Percentiles rank a stretch among this genome's conserved stretches.
phyloP scores from a whole-genome alignment of 2,329 filamentous ascomycete species.

The Alternaria sp. region DNA sequence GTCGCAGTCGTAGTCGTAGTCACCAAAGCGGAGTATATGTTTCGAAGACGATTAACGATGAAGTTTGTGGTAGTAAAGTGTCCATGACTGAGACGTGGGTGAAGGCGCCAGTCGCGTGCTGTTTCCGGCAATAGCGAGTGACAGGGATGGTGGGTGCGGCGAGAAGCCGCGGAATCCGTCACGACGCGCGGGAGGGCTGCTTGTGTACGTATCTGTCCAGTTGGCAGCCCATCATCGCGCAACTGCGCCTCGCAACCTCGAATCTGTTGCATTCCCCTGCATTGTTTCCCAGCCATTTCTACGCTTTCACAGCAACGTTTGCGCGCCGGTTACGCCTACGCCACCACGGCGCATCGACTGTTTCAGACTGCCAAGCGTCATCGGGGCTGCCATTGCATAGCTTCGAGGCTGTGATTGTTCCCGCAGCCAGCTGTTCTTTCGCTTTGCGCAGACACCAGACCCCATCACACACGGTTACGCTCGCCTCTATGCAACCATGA shows the following conservation, averaged over 20 bases:
- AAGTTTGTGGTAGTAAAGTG: not conserved
- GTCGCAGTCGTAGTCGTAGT: not conserved
- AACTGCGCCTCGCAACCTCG: not conserved
- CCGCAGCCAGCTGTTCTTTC: conserved; percentile 45
- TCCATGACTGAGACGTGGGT: not conserved
- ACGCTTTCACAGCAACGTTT: not conserved
- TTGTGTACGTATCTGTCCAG: conserved; percentile 12
- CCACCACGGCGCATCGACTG: conserved; percentile 33
- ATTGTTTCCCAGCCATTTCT: not conserved
- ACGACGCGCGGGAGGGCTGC: conserved; percentile 13
- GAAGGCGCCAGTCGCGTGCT: not conserved
- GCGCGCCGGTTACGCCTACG: not conserved
- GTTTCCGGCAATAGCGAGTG: not conserved
- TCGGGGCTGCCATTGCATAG: conserved; percentile 32
- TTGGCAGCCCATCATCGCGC: conserved; percentile 7
- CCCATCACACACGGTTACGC: conserved; percentile 17
- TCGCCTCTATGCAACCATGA: conserved; percentile 49
- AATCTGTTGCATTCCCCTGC: not conserved
- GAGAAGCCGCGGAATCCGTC: conserved; percentile 14
- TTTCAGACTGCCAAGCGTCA: conserved; percentile 41
- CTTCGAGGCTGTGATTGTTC: conserved; percentile 39
- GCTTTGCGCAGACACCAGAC: conserved; percentile 20
- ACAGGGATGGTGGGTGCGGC: conserved; percentile 15
- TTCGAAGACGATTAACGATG: not conserved
- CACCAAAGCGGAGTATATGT: not conserved